Conservation (phyloP, 1,139 yeast species). For the Saccharomyces hybrid region DNA sequence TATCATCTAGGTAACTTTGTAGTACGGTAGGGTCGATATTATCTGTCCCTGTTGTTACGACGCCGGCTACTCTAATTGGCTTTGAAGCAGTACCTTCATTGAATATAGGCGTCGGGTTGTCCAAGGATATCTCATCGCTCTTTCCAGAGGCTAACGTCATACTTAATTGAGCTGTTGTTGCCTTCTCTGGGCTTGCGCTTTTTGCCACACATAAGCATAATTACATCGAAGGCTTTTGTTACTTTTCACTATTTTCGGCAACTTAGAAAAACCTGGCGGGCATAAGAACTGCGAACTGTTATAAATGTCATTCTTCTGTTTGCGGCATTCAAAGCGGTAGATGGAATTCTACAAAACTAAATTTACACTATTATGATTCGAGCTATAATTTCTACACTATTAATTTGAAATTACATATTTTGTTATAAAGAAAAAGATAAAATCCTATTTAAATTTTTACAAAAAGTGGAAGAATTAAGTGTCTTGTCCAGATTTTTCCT, state of each 20-base stretch:
- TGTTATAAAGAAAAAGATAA: background rate
- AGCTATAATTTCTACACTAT: background rate
- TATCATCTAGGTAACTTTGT: conserved; percentile 24
- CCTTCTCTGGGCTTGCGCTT: conserved; percentile 1
- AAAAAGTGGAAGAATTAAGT: background rate
- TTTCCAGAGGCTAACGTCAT: background rate
- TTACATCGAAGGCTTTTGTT: background rate
- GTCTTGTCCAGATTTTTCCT: conserved; percentile 25
- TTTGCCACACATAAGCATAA: background rate
- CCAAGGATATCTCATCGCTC: background rate
- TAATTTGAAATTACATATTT: background rate
- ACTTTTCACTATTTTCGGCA: background rate
- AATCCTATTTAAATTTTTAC: background rate
- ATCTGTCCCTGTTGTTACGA: conserved; percentile 18
- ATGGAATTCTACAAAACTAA: background rate
- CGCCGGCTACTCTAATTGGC: conserved; percentile 21
- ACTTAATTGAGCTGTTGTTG: background rate
- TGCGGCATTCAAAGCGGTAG: background rate
- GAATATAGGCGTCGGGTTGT: background rate
- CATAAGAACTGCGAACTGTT: background rate
- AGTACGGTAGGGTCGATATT: conserved; percentile 19
- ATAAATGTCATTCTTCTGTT: background rate
- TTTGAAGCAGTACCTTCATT: conserved; percentile 5
- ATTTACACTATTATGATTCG: background rate
- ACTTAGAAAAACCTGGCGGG: background rate